Conservation (phyloP, 352 stramenopile genomes). For the Pilasporangium apinafurcum region DNA sequence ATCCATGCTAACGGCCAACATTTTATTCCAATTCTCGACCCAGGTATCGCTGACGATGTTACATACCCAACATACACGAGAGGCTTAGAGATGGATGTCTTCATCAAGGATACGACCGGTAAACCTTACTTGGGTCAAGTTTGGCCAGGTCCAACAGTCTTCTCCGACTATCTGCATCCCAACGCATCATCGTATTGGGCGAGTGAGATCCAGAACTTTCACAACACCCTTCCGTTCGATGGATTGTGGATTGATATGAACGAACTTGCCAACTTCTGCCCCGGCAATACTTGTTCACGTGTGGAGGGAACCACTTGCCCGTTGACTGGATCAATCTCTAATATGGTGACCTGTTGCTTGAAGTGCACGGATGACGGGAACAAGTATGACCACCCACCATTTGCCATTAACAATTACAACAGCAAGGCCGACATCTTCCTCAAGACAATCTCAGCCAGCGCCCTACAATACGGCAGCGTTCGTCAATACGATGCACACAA, state of each 20-base stretch:
- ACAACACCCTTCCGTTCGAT: conserved; percentile 53
- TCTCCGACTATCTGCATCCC: conserved; percentile 81
- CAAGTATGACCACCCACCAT: conserved; percentile 48
- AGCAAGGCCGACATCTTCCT: conserved; percentile 29
- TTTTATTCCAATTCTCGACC: conserved; percentile 80
- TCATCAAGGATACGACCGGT: conserved; percentile 63
- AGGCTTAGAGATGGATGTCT: conserved; percentile 58
- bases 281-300: conserved; percentile 28
- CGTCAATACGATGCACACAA: conserved; percentile 80
- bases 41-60: conserved; percentile 57
- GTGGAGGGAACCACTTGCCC: conserved; percentile 25
- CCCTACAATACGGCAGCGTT: conserved; percentile 40
- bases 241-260: conserved; percentile 89
- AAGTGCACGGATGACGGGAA: conserved; percentile 30
- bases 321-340: conserved; percentile 17
- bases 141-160: conserved; percentile 75
- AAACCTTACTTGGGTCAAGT: conserved; percentile 70
- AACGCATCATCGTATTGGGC: conserved; percentile 55
- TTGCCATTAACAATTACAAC: conserved; percentile 49
- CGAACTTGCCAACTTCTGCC: conserved; percentile 76
- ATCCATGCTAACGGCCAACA: conserved; percentile 51
- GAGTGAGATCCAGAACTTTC: conserved; percentile 45
- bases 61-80: conserved; percentile 44
- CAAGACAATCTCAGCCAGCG: conserved; percentile 62
- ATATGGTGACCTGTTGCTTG: conserved; percentile 43